phyloP scores from a whole-genome alignment of 192 early-diverging fungal genomes.

The Pilaira anomala region DNA sequence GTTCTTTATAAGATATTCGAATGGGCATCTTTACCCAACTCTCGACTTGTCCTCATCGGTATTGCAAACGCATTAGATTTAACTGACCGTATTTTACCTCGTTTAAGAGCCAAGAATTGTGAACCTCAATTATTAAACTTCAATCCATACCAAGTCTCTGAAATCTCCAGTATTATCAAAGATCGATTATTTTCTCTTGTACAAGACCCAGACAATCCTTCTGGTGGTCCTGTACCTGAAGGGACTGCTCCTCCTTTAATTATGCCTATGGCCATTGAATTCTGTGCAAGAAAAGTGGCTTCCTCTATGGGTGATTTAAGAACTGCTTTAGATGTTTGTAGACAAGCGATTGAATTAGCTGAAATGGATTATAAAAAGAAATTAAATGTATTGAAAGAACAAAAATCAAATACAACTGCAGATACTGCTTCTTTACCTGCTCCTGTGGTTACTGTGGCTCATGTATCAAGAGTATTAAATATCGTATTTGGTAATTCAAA shows the following conservation, averaged over 20 bases:
- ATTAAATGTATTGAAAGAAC: conserved; percentile 20
- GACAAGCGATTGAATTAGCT: conserved; percentile 81
- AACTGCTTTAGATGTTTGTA: conserved; percentile 78
- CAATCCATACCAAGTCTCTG: conserved; percentile 78
- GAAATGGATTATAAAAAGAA: conserved; percentile 64
- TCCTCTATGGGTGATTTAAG: conserved; percentile 81
- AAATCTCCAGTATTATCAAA: conserved; percentile 88
- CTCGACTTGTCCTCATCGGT: conserved; percentile 77
- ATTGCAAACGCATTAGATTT: conserved; percentile 95
- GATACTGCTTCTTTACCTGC: conserved; percentile 6
- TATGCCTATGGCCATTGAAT: conserved; percentile 79
- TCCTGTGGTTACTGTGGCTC: conserved; percentile 79
- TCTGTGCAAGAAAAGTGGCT: conserved; percentile 89
- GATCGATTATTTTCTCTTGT: conserved; percentile 66
- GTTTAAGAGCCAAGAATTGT: conserved; percentile 79
- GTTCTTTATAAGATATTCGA: conserved; percentile 89
- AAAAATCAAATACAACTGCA: conserved; percentile 2
- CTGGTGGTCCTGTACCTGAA: conserved; percentile 14
- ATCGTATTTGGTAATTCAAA: conserved; percentile 57
- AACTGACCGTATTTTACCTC: conserved; percentile 84
- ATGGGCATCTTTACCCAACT: conserved; percentile 57
- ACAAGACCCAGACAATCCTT: conserved; percentile 8
- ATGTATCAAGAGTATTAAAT: conserved; percentile 69
- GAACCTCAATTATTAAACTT: conserved; percentile 82
- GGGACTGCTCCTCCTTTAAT: conserved; percentile 54